Conservation (phyloP, 2,329 filamentous ascomycete genomes). For the Dothideomycetes sp. region DNA sequence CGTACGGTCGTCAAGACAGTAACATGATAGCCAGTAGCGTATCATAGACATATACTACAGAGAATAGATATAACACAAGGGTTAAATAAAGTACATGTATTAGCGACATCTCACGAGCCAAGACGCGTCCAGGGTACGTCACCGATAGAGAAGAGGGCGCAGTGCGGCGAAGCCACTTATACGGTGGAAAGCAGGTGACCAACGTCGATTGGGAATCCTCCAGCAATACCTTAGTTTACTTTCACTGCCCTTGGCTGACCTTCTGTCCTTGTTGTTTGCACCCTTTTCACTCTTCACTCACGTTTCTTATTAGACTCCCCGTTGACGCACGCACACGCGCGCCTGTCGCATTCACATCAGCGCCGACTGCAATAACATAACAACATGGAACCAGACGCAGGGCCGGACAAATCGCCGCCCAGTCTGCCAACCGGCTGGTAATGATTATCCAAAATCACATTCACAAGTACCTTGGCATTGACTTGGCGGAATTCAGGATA, state of each 20-base stretch:
- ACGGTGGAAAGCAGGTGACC: background rate
- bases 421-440: slow-evolving; percentile 28
- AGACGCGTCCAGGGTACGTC: background rate
- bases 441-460: slow-evolving; percentile 9
- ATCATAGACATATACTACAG: no score
- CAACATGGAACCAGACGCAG: slow-evolving; percentile 20
- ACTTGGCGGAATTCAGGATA: slow-evolving; percentile 24
- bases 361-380: no score
- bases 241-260: no score
- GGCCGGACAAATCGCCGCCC: slow-evolving; percentile 26
- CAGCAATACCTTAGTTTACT: no score
- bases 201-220: background rate
- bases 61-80: no score
- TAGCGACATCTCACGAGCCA: no score
- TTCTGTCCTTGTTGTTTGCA: background rate
- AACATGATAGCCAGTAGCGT: no score
- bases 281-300: background rate
- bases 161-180: background rate
- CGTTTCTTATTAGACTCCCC: background rate
- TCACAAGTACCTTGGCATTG: slow-evolving; percentile 17
- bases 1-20: no score
- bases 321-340: background rate
- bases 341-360: no score
- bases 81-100: no score
- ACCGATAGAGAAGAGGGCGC: background rate